Percentiles rank a stretch among this genome's conserved stretches.
Conservation (phyloP, 2,329 filamentous ascomycete genomes). For the Alternaria panax region DNA sequence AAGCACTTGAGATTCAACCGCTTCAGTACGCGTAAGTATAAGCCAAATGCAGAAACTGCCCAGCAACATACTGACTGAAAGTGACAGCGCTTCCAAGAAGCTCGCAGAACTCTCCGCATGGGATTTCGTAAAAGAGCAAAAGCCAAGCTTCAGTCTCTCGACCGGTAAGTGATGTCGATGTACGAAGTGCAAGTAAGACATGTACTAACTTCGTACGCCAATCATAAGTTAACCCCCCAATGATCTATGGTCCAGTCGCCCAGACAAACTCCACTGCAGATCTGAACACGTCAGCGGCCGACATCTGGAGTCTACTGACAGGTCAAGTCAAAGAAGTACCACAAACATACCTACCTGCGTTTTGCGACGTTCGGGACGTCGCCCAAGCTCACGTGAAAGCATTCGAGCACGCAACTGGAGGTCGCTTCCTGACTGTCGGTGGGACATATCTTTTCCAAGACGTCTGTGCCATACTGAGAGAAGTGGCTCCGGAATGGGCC, state of each 20-base stretch:
- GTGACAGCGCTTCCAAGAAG: background rate
- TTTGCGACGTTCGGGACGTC: background rate
- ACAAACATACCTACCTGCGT: background rate
- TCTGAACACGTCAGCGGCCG: background rate
- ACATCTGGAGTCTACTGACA: background rate
- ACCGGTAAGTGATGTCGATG: too few species aligned
- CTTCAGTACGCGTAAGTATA: background rate
- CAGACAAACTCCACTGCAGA: background rate
- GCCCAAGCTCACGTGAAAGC: background rate
- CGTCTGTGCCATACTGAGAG: background rate
- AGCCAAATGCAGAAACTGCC: background rate
- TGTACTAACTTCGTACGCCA: too few species aligned
- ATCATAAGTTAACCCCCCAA: background rate
- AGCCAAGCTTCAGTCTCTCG: background rate
- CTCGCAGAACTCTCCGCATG: background rate
- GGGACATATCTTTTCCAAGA: background rate
- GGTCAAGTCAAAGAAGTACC: background rate
- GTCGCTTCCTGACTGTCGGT: background rate
- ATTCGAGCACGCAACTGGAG: background rate
- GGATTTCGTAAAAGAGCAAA: background rate
- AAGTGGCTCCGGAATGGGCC: background rate
- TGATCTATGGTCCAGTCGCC: background rate
- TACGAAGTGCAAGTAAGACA: too few species aligned
- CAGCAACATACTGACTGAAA: background rate
- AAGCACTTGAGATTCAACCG: background rate